Evolutionary conservation across 805 yeast species (phyloP).

Genomic region (Candida hispaniensis): DNA sequence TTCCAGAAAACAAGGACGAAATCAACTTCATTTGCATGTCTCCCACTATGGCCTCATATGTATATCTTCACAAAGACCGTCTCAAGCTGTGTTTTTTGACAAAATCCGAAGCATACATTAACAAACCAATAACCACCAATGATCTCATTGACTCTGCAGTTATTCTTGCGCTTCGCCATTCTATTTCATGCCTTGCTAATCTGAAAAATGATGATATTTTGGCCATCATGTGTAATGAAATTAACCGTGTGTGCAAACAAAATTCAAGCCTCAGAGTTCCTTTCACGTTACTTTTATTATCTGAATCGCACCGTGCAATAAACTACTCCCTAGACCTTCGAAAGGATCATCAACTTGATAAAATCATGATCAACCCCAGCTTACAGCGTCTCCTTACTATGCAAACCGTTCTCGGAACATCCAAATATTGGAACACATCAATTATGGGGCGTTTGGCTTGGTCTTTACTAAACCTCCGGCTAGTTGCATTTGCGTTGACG

Average conservation of each 20-base stretch:
- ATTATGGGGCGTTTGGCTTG: slow-evolving; percentile 43
- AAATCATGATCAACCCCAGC: slow-evolving; percentile 64
- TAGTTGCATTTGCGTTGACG: slow-evolving; percentile 61
- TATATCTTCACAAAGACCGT: slow-evolving; percentile 17
- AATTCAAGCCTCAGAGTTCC: slow-evolving; percentile 24
- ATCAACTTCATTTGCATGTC: slow-evolving; percentile 26
- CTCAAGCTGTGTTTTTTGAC: slow-evolving; percentile 18
- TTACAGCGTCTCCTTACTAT: slow-evolving; percentile 60
- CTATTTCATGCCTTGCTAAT: slow-evolving; percentile 59
- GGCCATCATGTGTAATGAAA: slow-evolving; percentile 42
- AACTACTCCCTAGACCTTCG: slow-evolving; percentile 60
- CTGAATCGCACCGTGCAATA: slow-evolving; percentile 66
- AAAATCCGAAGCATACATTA: slow-evolving; percentile 18
- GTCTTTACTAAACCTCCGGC: slow-evolving; percentile 55
- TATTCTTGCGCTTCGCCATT: slow-evolving; percentile 54
- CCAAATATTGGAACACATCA: slow-evolving; percentile 36
- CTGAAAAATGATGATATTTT: slow-evolving; percentile 61
- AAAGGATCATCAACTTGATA: slow-evolving; percentile 60
- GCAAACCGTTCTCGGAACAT: slow-evolving; percentile 54
- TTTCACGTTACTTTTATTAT: slow-evolving; percentile 37
- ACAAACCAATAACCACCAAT: slow-evolving; percentile 8
- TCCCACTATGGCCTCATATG: slow-evolving; percentile 27
- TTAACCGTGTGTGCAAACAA: slow-evolving; percentile 26
- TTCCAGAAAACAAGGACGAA: slow-evolving; percentile 14
- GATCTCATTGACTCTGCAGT: slow-evolving; percentile 32